Evolutionary conservation across 495 filamentous ascomycete genomes (phyloP).

Genomic region (Gamarada debralockiae): DNA sequence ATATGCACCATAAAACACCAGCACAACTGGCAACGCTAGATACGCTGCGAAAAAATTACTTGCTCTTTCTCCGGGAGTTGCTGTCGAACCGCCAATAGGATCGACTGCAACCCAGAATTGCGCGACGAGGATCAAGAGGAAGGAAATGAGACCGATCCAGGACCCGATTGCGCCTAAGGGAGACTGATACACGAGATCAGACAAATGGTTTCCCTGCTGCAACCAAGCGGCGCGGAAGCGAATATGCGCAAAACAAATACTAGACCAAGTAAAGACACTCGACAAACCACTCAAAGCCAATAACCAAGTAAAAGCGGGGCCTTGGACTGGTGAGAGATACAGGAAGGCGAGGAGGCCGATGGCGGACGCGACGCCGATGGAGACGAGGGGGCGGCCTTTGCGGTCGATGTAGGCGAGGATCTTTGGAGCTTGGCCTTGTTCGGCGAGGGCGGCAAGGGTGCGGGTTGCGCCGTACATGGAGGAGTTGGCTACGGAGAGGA

Average conservation of each 20-base stretch:
- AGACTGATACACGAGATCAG: slow-evolving; percentile 75
- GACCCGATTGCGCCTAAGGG: slow-evolving; percentile 80
- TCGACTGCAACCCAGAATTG: slow-evolving; percentile 92
- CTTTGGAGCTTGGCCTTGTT: slow-evolving; percentile 75
- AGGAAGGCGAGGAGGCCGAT: slow-evolving; percentile 79
- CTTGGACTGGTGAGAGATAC: slow-evolving; percentile 59
- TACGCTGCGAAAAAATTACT: slow-evolving; percentile 77
- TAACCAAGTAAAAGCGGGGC: slow-evolving; percentile 79
- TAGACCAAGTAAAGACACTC: slow-evolving; percentile 89
- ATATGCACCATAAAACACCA: slow-evolving; percentile 69
- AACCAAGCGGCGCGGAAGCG: slow-evolving; percentile 85
- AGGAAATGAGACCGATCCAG: slow-evolving; percentile 76
- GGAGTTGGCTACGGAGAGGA: slow-evolving; percentile 89
- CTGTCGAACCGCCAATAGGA: slow-evolving; percentile 51
- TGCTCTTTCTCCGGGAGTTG: slow-evolving; percentile 38
- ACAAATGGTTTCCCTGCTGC: slow-evolving; percentile 62
- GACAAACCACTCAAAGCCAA: slow-evolving; percentile 85
- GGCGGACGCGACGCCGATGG: slow-evolving; percentile 62
- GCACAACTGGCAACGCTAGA: slow-evolving; percentile 74
- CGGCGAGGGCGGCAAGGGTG: slow-evolving; percentile 80
- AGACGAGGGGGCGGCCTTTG: slow-evolving; percentile 73
- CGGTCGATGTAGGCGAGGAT: slow-evolving; percentile 82
- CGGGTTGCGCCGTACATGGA: slow-evolving; percentile 84
- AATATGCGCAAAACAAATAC: slow-evolving; percentile 85
- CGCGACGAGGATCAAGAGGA: slow-evolving; percentile 76